Conservation (phyloP, 2,329 filamentous ascomycete genomes). For the Truncatella angustata region DNA sequence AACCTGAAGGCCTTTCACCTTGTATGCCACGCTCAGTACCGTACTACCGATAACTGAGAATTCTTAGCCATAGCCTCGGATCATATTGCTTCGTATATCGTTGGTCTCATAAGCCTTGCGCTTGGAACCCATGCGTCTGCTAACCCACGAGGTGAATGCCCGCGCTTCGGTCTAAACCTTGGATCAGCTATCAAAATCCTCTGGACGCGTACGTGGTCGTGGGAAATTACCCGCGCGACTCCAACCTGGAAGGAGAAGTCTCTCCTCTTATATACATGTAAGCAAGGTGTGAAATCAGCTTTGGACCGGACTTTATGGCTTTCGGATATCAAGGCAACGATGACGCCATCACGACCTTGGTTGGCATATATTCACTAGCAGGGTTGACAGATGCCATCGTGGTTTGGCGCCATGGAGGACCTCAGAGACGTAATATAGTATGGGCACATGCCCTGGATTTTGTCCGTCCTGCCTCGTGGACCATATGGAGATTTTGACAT, state of each 20-base stretch:
- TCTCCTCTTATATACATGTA: conserved; percentile 36
- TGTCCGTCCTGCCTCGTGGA: neutral
- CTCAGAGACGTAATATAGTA: neutral
- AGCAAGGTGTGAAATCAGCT: conserved; percentile 31
- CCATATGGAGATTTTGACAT: neutral
- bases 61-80: neutral
- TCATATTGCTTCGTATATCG: neutral
- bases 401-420: conserved; percentile 27
- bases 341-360: conserved; percentile 26
- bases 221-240: neutral
- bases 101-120: neutral
- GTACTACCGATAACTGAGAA: too few relatives aligned
- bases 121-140: too few relatives aligned
- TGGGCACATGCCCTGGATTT: neutral
- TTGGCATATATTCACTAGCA: conserved; percentile 26
- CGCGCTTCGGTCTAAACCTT: neutral
- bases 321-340: conserved; percentile 29
- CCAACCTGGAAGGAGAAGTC: neutral
- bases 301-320: conserved; percentile 26
- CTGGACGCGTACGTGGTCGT: too few relatives aligned
- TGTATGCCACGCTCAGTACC: too few relatives aligned
- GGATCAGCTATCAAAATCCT: too few relatives aligned
- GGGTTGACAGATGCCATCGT: conserved; percentile 31
- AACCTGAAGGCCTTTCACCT: too few relatives aligned
- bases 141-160: neutral